These are phyloP conservation scores for Gastrolobium villosum DNA, from an alignment of 306 rosid species.

Conservation along the genomic window DNA sequence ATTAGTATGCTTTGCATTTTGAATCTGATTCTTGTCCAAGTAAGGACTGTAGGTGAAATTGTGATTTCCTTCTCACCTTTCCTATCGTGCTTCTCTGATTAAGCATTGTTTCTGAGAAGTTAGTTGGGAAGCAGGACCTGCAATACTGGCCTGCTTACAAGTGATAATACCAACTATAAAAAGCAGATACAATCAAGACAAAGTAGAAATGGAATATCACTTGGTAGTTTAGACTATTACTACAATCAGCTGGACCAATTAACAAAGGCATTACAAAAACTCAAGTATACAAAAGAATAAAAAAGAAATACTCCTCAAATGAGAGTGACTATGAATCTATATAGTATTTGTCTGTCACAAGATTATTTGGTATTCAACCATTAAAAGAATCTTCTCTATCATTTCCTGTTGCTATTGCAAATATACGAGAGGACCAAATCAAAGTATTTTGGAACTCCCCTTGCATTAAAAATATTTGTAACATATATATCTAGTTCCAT, in stretches of 20 bases:
- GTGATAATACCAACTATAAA: neutral
- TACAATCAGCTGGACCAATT: neutral
- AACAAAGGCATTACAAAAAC: slow-evolving; percentile 7
- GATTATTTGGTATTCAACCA: slow-evolving; percentile 35
- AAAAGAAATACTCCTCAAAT: slow-evolving; percentile 33
- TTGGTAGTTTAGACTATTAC: neutral
- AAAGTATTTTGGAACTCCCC: slow-evolving; percentile 33
- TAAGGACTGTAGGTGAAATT: neutral
- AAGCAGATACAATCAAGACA: slow-evolving; percentile 13
- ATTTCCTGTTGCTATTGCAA: slow-evolving; percentile 35
- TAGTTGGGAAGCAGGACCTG: neutral
- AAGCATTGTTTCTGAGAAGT: neutral
- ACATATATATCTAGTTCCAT: slow-evolving; percentile 32
- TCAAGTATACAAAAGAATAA: neutral
- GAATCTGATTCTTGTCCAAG: slow-evolving; percentile 20
- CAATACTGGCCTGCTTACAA: neutral
- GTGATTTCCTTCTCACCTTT: slow-evolving; percentile 7
- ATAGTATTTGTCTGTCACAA: slow-evolving; percentile 29
- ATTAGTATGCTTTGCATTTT: neutral
- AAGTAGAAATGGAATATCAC: neutral
- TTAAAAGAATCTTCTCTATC: slow-evolving; percentile 44
- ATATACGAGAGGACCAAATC: slow-evolving; percentile 41
- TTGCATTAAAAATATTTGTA: slow-evolving; percentile 13
- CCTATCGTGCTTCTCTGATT: neutral
- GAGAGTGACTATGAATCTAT: slow-evolving; percentile 37